Conservation (phyloP, 2,329 filamentous ascomycete genomes). For the Fusarium metavorans region DNA sequence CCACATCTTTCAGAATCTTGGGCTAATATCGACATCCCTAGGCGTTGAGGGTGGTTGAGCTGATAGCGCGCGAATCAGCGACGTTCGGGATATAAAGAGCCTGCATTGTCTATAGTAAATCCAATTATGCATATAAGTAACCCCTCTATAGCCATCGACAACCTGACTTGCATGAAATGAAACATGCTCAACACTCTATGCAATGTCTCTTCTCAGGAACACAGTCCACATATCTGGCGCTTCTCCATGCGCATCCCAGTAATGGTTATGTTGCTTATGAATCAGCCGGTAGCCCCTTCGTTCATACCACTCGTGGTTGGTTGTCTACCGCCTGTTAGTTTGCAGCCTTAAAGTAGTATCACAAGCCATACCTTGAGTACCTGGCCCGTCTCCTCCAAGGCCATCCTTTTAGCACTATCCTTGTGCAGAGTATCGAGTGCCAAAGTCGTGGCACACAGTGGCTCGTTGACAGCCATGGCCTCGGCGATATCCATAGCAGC, state of each 20-base stretch:
- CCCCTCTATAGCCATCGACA: not conserved
- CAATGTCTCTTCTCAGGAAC: slow-evolving; percentile 20
- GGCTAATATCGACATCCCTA: not conserved
- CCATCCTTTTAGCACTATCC: slow-evolving; percentile 29
- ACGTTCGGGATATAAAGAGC: not conserved
- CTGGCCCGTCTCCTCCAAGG: slow-evolving; percentile 5
- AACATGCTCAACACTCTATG: not conserved
- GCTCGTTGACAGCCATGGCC: slow-evolving; percentile 41
- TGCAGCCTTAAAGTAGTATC: rapidly evolving
- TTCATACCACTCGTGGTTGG: slow-evolving; percentile 48
- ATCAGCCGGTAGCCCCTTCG: slow-evolving; percentile 44
- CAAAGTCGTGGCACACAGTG: slow-evolving; percentile 40
- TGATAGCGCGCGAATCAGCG: not conserved
- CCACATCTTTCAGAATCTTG: not conserved
- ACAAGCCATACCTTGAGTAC: slow-evolving; percentile 9
- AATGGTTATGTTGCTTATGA: slow-evolving; percentile 16
- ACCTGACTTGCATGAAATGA: not conserved
- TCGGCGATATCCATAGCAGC: slow-evolving; percentile 48
- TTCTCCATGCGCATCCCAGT: not conserved
- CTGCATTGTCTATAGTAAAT: not conserved
- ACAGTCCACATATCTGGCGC: slow-evolving; percentile 16
- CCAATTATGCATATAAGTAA: not conserved
- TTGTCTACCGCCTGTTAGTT: slow-evolving; percentile 21
- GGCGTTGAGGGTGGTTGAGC: not conserved
- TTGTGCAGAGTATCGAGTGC: slow-evolving; percentile 45